Evolutionary conservation across 2,329 filamentous ascomycete genomes (phyloP).

Genomic region (Aspergillus sp.): DNA sequence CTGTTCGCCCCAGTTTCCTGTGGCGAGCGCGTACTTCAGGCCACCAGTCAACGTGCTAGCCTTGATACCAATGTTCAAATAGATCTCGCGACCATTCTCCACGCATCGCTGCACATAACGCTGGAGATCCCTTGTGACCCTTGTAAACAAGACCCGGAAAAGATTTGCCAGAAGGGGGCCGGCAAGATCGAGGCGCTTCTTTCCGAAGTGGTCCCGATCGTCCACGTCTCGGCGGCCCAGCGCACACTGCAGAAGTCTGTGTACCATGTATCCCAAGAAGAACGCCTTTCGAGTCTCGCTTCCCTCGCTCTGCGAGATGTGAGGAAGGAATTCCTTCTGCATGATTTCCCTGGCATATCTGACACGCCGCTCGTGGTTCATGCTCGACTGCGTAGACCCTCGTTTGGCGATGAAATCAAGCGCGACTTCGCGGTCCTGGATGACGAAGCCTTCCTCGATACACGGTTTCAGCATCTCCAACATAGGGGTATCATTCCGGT

Average conservation of each 20-base stretch:
- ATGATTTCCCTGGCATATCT: slow-evolving; percentile 88
- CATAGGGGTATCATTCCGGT: slow-evolving; percentile 92
- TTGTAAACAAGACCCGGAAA: slow-evolving; percentile 83
- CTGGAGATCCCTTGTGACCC: slow-evolving; percentile 83
- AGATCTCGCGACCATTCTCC: slow-evolving; percentile 80
- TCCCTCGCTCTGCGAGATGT: slow-evolving; percentile 90
- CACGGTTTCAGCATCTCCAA: slow-evolving; percentile 94
- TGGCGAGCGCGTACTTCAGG: slow-evolving; percentile 91
- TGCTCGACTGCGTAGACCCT: slow-evolving; percentile 61
- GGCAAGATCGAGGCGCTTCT: slow-evolving; percentile 93
- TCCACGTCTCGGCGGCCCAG: slow-evolving; percentile 89
- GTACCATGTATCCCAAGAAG: slow-evolving; percentile 98
- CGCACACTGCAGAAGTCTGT: slow-evolving; percentile 86
- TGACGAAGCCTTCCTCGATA: slow-evolving; percentile 92
- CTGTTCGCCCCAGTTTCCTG: slow-evolving; percentile 98
- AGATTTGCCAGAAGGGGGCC: slow-evolving; percentile 92
- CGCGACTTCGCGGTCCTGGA: slow-evolving; percentile 89
- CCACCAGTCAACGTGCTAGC: slow-evolving; percentile 84
- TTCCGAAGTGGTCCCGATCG: slow-evolving; percentile 97
- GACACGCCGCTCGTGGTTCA: slow-evolving; percentile 77
- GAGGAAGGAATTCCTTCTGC: slow-evolving; percentile 91
- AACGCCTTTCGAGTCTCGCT: slow-evolving; percentile 95
- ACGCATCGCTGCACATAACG: slow-evolving; percentile 88
- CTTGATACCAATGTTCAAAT: slow-evolving; percentile 83
- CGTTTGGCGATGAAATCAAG: slow-evolving; percentile 93